Conservation (phyloP, 768 basidiomycete genomes). For the Leccinum ochraceum region DNA sequence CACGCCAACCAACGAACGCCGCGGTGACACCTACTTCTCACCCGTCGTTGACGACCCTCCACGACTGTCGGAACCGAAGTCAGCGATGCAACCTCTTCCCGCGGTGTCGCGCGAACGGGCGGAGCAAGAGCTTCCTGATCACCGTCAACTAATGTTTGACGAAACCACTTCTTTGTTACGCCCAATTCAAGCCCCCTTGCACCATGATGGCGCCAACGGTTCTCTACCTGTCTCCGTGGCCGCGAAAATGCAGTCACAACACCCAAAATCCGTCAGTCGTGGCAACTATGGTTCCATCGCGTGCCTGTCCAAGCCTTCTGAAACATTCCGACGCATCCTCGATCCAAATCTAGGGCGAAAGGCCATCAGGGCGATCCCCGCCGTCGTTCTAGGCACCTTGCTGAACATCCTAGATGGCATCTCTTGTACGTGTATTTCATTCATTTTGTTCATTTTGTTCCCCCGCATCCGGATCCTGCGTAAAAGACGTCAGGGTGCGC, state of each 20-base stretch:
- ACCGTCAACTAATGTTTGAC: conserved; percentile 2
- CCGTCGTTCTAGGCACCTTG: conserved; percentile 79
- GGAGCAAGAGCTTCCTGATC: not conserved
- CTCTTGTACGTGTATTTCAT: conserved; percentile 59
- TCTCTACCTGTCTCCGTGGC: not conserved
- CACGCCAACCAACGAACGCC: conserved; percentile 24
- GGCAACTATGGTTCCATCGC: conserved; percentile 14
- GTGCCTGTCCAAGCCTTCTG: conserved; percentile 9
- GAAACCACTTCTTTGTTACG: conserved; percentile 24
- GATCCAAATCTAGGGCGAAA: conserved; percentile 21
- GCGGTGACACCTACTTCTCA: conserved; percentile 4
- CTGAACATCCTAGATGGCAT: conserved; percentile 94
- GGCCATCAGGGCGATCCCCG: conserved; percentile 57
- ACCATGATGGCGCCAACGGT: conserved; percentile 5
- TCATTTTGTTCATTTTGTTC: not conserved
- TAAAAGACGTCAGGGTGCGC: conserved; percentile 8
- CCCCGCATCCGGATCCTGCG: conserved; percentile 4
- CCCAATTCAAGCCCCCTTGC: conserved; percentile 10
- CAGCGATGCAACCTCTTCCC: not conserved
- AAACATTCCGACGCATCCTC: conserved; percentile 9
- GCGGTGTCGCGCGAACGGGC: not conserved
- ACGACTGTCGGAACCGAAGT: not conserved
- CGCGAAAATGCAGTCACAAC: conserved; percentile 11
- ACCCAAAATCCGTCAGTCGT: conserved; percentile 3
- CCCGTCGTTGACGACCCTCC: conserved; percentile 1